Evolutionary conservation across 2,329 filamentous ascomycete species (phyloP).

Genomic region (Delphinella strobiligena): DNA sequence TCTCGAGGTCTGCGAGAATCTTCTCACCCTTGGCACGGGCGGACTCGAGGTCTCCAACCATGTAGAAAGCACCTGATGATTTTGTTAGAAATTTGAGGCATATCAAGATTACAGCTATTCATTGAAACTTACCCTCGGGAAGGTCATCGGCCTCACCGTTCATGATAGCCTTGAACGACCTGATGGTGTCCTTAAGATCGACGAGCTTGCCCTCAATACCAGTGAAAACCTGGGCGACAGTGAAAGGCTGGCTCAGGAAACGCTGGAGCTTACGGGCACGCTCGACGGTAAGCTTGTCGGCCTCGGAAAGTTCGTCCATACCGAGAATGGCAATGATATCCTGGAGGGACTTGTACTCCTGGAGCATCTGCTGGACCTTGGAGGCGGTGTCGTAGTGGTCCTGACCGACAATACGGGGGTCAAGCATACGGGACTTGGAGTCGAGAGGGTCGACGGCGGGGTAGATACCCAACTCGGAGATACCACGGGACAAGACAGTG

Average conservation of each 20-base stretch:
- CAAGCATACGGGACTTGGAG: conserved; percentile 98
- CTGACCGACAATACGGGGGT: conserved; percentile 94
- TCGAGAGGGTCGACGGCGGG: conserved; percentile 98
- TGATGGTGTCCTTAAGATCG: conserved; percentile 96
- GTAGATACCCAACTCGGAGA: conserved; percentile 99
- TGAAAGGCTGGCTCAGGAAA: conserved; percentile 99
- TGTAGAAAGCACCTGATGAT: conserved; percentile 56
- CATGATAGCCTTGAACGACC: conserved; percentile 94
- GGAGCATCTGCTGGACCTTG: conserved; percentile 96
- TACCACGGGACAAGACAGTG: conserved; percentile 99
- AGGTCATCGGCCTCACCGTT: conserved; percentile 90
- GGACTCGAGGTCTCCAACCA: conserved; percentile 92
- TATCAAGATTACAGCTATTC: conserved; percentile 12
- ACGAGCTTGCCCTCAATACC: conserved; percentile 94
- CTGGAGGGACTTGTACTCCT: conserved; percentile 99
- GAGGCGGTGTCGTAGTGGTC: conserved; percentile 95
- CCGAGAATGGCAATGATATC: conserved; percentile 98
- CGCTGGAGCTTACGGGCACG: conserved; percentile 99
- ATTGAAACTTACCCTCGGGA: conserved; percentile 65
- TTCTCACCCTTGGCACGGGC: conserved; percentile 97
- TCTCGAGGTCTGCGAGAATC: conserved; percentile 91
- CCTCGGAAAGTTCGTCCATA: conserved; percentile 99
- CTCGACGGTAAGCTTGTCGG: conserved; percentile 99
- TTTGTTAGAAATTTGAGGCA: conserved; percentile 1
- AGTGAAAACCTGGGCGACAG: conserved; percentile 75